A percentile compares a stretch with the other conserved stretches of the same genome.
Evolutionary conservation across 768 basidiomycete genomes (phyloP).

Genomic region (Mycena indigotica): DNA sequence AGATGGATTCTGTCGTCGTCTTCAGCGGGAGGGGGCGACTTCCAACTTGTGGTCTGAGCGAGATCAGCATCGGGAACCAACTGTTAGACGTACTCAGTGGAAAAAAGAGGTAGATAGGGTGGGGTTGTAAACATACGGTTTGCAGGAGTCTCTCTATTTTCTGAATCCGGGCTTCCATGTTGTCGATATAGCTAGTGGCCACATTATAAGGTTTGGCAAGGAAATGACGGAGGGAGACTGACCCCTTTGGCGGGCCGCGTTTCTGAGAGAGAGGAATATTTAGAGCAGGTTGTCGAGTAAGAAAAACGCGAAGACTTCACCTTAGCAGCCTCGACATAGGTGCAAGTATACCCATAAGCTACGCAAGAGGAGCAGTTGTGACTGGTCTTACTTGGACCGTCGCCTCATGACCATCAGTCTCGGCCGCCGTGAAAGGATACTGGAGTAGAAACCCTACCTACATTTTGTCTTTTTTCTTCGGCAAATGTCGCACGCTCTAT

Average conservation of each 20-base stretch:
- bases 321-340: conserved; percentile 70
- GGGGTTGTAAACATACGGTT: conserved; percentile 39
- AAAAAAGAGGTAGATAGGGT: background rate
- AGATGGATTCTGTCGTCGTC: conserved; percentile 32
- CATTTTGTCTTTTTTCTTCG: conserved; percentile 69
- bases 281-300: no score
- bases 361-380: conserved; percentile 68
- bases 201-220: conserved; percentile 27
- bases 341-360: conserved; percentile 61
- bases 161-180: conserved; percentile 60
- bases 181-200: conserved; percentile 59
- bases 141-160: conserved; percentile 65
- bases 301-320: conserved; percentile 25
- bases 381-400: conserved; percentile 67
- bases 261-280: conserved; percentile 33
- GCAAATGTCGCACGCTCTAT: conserved; percentile 76
- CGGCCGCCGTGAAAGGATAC: conserved; percentile 15
- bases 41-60: conserved; percentile 40
- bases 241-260: conserved; percentile 65
- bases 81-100: conserved; percentile 16
- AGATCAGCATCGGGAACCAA: conserved; percentile 66
- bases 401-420: conserved; percentile 43
- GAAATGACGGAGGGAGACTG: conserved; percentile 17
- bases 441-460: background rate
- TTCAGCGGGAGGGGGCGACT: conserved; percentile 36